A percentile compares a stretch with the other conserved stretches of the same genome.
Conservation (phyloP, 1,284 basidiomycete species). For the Phylloboletellus chloephorus region DNA sequence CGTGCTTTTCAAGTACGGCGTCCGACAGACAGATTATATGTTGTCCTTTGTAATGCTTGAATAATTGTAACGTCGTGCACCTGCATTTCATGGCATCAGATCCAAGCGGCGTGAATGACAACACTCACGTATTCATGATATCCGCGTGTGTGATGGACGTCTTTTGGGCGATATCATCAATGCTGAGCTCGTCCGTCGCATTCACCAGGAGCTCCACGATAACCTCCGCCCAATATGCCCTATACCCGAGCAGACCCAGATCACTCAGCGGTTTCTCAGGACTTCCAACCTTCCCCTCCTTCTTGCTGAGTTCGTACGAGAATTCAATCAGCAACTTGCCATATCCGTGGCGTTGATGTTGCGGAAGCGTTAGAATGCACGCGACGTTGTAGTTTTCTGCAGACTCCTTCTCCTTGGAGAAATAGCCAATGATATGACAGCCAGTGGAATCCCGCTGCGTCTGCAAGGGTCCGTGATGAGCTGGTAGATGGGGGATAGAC, state of each 20-base stretch:
- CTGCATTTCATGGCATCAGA: conserved; percentile 38
- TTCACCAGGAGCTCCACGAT: conserved; percentile 89
- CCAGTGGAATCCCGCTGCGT: conserved; percentile 85
- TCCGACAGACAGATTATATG: conserved; percentile 94
- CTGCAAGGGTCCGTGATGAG: conserved; percentile 35
- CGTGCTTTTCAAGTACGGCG: conserved; percentile 85
- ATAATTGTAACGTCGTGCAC: conserved; percentile 89
- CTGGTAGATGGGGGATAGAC: conserved; percentile 10
- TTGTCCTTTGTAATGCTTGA: conserved; percentile 95
- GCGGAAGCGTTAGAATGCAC: conserved; percentile 96
- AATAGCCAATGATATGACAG: conserved; percentile 95
- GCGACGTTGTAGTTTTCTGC: conserved; percentile 99
- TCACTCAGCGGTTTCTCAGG: conserved; percentile 98
- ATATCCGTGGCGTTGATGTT: conserved; percentile 95
- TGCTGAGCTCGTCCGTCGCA: conserved; percentile 74
- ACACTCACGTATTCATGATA: conserved; percentile 92
- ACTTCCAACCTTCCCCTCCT: conserved; percentile 91
- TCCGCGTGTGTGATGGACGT: conserved; percentile 97
- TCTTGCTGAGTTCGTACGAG: conserved; percentile 96
- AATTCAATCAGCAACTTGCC: conserved; percentile 97
- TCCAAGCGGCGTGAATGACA: conserved; percentile 13
- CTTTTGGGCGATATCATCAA: conserved; percentile 96
- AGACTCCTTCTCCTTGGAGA: conserved; percentile 98
- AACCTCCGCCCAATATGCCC: conserved; percentile 96
- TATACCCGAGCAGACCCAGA: conserved; percentile 88